Evolutionary conservation across 805 yeast species (phyloP).

Genomic region (Schwanniomyces sp.): DNA sequence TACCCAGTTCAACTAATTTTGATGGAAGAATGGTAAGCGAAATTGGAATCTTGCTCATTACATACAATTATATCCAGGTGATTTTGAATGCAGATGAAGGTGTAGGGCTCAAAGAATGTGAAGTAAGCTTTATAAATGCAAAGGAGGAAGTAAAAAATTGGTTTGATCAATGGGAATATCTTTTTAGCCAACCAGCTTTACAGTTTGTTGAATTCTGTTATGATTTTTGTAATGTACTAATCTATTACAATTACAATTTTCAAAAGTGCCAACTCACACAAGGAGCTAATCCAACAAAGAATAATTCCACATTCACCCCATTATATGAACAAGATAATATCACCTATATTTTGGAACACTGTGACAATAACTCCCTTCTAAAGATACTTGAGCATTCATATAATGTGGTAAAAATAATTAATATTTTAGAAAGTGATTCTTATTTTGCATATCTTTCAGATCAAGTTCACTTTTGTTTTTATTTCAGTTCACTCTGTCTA

Average conservation of each 20-base stretch:
- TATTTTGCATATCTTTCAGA: slow-evolving; percentile 72
- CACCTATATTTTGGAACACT: slow-evolving; percentile 18
- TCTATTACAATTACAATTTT: slow-evolving; percentile 41
- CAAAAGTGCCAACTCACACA: slow-evolving; percentile 11
- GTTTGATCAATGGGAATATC: slow-evolving; percentile 68
- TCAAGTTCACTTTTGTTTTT: slow-evolving; percentile 58
- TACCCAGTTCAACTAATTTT: slow-evolving; percentile 66
- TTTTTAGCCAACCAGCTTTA: slow-evolving; percentile 67
- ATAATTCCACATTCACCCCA: not conserved
- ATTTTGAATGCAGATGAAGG: slow-evolving; percentile 17
- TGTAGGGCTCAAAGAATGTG: slow-evolving; percentile 13
- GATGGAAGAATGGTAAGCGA: slow-evolving; percentile 85
- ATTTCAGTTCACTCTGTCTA: slow-evolving; percentile 40
- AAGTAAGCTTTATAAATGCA: slow-evolving; percentile 31
- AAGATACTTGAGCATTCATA: slow-evolving; percentile 42
- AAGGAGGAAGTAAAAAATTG: slow-evolving; percentile 54
- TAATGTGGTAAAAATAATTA: slow-evolving; percentile 41
- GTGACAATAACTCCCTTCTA: slow-evolving; percentile 25
- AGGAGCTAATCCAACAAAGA: not conserved
- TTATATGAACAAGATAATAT: slow-evolving; percentile 21
- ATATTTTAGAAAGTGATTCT: slow-evolving; percentile 45
- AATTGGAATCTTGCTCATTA: slow-evolving; percentile 56
- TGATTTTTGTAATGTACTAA: slow-evolving; percentile 57
- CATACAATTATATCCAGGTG: slow-evolving; percentile 57
- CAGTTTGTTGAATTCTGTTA: slow-evolving; percentile 75